Conservation (phyloP, 2,329 filamentous ascomycete species). For the Paraconiothyrium brasiliense region DNA sequence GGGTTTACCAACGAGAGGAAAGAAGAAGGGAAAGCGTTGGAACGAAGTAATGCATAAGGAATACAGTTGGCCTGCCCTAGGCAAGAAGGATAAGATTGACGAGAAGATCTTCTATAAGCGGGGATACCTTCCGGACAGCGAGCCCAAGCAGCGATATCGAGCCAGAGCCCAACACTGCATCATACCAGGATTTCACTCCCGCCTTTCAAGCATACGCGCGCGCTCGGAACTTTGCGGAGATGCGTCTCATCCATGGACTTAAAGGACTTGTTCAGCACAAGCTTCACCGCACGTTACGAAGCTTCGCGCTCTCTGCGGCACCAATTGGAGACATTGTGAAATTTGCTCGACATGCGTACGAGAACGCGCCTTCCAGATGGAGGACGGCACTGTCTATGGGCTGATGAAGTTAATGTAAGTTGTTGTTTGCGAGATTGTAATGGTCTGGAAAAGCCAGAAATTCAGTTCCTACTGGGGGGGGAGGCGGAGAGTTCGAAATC, state of each 20-base stretch:
- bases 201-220: conserved; percentile 28
- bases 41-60: background rate
- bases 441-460: conserved; percentile 24
- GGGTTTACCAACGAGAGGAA: no score
- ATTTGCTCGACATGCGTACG: conserved; percentile 18
- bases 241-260: conserved; percentile 14
- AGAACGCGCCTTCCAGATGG: background rate
- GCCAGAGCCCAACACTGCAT: background rate
- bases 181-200: conserved; percentile 20
- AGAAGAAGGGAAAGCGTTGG: no score
- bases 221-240: conserved; percentile 21
- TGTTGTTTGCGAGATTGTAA: conserved; percentile 31
- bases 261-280: conserved; percentile 19
- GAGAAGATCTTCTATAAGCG: background rate
- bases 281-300: conserved; percentile 18
- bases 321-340: conserved; percentile 16
- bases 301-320: conserved; percentile 14
- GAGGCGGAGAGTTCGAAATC: conserved; percentile 37
- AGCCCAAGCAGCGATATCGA: background rate
- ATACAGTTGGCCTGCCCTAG: no score
- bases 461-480: conserved; percentile 32
- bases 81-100: background rate
- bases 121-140: background rate
- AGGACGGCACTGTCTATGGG: conserved; percentile 27
- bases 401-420: conserved; percentile 34